A percentile compares a stretch with the other conserved stretches of the same genome.
Evolutionary conservation across 257 asterid species (phyloP).

Genomic region (Rauvolfia tetraphylla): DNA sequence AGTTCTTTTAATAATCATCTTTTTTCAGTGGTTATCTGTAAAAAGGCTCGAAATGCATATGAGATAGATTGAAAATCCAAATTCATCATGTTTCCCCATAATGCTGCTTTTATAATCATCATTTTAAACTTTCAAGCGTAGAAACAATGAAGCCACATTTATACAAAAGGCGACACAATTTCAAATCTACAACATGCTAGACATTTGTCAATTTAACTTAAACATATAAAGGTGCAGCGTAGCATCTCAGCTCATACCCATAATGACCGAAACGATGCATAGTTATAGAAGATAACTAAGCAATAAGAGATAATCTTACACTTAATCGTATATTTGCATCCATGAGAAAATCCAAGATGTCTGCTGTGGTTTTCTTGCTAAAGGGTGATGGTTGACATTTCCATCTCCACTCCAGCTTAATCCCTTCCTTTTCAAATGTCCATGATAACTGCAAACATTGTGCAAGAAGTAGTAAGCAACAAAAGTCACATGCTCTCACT

Average conservation of each 20-base stretch:
- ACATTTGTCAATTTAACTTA: neutral
- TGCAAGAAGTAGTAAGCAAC: neutral
- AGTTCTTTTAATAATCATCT: neutral
- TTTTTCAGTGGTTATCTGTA: neutral
- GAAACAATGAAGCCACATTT: neutral
- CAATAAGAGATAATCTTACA: slow-evolving; percentile 44
- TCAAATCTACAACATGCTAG: neutral
- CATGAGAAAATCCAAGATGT: slow-evolving; percentile 85
- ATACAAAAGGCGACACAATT: neutral
- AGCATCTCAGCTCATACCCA: too few species aligned
- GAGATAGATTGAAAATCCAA: neutral
- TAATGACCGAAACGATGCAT: neutral
- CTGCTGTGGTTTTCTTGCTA: slow-evolving; percentile 60
- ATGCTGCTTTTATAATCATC: neutral
- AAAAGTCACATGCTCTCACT: neutral
- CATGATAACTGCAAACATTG: slow-evolving; percentile 61
- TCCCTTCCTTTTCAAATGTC: slow-evolving; percentile 90
- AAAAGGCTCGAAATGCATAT: neutral
- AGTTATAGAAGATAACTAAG: neutral
- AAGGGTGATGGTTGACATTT: slow-evolving; percentile 63
- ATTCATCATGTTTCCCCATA: neutral
- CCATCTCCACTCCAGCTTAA: slow-evolving; percentile 98
- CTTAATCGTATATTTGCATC: slow-evolving; percentile 83
- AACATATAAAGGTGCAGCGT: neutral
- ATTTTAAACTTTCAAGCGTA: neutral